phyloP scores from a whole-genome alignment of 2,329 filamentous ascomycete genomes.

The Aspergillus intermedius region DNA sequence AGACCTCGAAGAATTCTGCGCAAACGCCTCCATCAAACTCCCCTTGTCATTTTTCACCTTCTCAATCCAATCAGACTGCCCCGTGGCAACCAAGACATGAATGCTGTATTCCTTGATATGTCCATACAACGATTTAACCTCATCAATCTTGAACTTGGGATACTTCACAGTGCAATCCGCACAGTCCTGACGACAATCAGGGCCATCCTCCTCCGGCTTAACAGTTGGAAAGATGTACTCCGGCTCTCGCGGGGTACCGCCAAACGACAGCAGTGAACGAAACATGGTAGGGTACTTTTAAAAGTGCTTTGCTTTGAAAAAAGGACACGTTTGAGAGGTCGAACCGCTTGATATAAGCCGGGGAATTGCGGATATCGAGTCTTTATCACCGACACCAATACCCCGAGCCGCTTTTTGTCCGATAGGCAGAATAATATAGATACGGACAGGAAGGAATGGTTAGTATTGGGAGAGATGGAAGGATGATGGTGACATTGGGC shows the following conservation, averaged over 20 bases:
- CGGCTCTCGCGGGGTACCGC: slow-evolving; percentile 11
- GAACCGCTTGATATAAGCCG: not conserved
- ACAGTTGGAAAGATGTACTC: slow-evolving; percentile 34
- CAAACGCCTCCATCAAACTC: slow-evolving; percentile 45
- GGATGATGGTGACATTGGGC: not conserved
- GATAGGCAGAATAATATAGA: not conserved
- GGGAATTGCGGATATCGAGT: not conserved
- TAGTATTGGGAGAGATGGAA: not conserved
- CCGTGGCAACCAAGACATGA: slow-evolving; percentile 34
- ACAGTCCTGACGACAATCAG: slow-evolving; percentile 31
- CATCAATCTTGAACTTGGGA: slow-evolving; percentile 33
- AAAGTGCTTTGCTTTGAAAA: not conserved
- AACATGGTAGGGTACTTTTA: slow-evolving; percentile 17
- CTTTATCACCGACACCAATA: not conserved
- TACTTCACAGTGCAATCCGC: slow-evolving; percentile 31
- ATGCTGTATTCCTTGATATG: slow-evolving; percentile 30
- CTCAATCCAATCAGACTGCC: slow-evolving; percentile 32
- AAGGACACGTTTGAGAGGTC: not conserved
- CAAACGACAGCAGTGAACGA: slow-evolving; percentile 26
- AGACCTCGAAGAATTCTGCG: slow-evolving; percentile 49
- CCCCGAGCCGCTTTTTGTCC: not conserved
- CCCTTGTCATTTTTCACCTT: slow-evolving; percentile 34
- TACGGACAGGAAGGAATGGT: not conserved
- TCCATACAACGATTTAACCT: slow-evolving; percentile 25
- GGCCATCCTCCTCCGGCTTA: slow-evolving; percentile 25